Base-by-base conservation (phyloP, 108 stramenopile species). In the Stephanodiscus triporus region DNA sequence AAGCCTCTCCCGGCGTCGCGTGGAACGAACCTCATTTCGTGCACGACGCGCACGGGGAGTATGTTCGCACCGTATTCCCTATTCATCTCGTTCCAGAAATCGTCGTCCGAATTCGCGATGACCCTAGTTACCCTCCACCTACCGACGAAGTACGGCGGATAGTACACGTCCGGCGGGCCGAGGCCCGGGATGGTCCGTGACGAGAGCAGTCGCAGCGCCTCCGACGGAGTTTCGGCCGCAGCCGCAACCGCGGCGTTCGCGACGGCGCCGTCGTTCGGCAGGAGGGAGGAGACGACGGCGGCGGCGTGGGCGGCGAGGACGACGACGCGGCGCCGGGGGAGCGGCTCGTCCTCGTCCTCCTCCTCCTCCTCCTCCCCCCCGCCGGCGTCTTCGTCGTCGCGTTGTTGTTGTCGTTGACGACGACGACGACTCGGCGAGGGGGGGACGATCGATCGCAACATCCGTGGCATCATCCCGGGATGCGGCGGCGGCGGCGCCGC, bases 141-240 rank as follows among this genome's bases (percentile, higher is more conserved):
- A 20, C 90, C 93, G 17, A 60, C 70, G 54, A 86, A 86, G n/a
- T 76, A 75, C 7, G 65, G 27, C 19, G 90, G 90, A 58, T 89
- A 93, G 29, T 85, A 93, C 9, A 93, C 83, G 66, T 93, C 92
- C 20, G 88, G 71, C 16, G 78, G 84, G 7, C 92, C 92, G 34
- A 88, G 87, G 0, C 90, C 90, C 2, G 92, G 92, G 56, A 93
- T 74, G 4, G 64, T 66, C 54, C 87, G 90, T 0, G 92, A 73
- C 13, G 91, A 84, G 4, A 76, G 70, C 22, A 84, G 70, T 10
- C 91, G 83, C 43, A 92, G 87, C 7, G 85, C 74, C 76, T 92
- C 91, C 24, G 80, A 82, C 26, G 86, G 42, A 57, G 84, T 80
- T 68, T 78, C 75, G 7, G 81, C 81, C 26, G 77, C 68, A 49